Percentiles rank a stretch among this genome's conserved stretches.
phyloP scores from a whole-genome alignment of 129 eudicot genomes.

The Escallonia herrerae region DNA sequence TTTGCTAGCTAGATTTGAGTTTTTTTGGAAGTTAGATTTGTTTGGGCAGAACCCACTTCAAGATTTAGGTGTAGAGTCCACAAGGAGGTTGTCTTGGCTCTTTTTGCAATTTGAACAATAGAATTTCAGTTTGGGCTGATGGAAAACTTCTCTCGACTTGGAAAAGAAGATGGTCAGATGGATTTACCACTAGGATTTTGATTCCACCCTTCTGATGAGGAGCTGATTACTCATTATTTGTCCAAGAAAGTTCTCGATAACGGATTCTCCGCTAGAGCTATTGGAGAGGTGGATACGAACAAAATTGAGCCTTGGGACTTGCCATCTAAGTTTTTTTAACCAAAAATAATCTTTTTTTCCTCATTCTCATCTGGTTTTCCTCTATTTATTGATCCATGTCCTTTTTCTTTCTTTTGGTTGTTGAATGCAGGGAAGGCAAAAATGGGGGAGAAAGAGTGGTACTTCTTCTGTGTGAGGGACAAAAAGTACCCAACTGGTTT shows the following conservation, averaged over 20 bases:
- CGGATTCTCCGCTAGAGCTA: constrained; percentile 66
- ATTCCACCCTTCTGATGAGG: constrained; percentile 94
- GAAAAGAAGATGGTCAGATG: constrained; percentile 44
- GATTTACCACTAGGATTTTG: constrained; percentile 85
- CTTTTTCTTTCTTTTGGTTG: no score
- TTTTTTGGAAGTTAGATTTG: no score
- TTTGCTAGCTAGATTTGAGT: no score
- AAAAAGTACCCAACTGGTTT: no score
- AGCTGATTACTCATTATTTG: constrained; percentile 77
- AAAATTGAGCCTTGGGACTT: constrained; percentile 95
- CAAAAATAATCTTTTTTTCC: no score
- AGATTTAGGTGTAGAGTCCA: constrained; percentile 32
- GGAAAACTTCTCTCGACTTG: constrained; percentile 39
- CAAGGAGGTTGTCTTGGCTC: constrained; percentile 19
- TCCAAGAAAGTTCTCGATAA: constrained; percentile 53
- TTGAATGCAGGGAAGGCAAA: no score
- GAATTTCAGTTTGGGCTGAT: constrained; percentile 5
- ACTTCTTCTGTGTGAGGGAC: no score
- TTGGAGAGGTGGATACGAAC: constrained; percentile 94
- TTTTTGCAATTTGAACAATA: constrained; percentile 16
- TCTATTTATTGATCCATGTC: no score
- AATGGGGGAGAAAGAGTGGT: no score
- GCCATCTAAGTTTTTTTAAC: no score
- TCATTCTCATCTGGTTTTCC: no score
- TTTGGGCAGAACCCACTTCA: no score